Percentiles rank a stretch among this genome's conserved stretches.
Conservation (phyloP, 2,329 filamentous ascomycete genomes). For the Phyllosticta capitalensis region DNA sequence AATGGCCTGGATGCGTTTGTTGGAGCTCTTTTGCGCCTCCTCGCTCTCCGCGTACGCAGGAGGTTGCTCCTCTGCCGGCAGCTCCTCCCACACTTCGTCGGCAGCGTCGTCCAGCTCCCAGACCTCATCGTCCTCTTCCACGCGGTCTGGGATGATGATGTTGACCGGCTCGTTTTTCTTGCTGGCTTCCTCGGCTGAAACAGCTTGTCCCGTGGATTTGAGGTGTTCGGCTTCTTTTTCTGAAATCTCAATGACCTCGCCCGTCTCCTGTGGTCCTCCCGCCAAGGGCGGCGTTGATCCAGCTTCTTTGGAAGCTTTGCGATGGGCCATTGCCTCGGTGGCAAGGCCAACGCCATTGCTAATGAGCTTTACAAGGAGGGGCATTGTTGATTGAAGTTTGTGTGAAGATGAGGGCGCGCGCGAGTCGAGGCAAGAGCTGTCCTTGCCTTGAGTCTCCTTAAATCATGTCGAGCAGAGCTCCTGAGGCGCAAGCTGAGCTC, state of each 20-base stretch:
- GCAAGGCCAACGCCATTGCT: conserved; percentile 1
- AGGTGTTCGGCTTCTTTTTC: neutral
- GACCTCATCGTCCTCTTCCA: conserved; percentile 1
- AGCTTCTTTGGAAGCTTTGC: neutral
- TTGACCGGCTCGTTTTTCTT: neutral
- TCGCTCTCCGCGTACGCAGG: neutral
- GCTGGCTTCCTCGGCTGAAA: neutral
- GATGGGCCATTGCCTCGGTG: neutral
- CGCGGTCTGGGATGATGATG: neutral
- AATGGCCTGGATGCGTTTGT: neutral
- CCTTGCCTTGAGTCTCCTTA: neutral
- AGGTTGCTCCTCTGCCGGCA: neutral
- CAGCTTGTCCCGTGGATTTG: neutral
- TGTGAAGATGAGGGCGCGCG: neutral
- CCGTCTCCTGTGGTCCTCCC: neutral
- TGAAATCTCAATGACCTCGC: neutral
- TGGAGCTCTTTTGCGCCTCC: neutral
- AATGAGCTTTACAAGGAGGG: conserved; percentile 4
- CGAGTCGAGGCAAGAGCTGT: neutral
- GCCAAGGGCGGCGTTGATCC: neutral
- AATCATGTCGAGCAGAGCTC: neutral
- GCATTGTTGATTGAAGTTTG: neutral
- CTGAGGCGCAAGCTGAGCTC: neutral
- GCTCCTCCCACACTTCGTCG: neutral
- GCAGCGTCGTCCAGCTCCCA: conserved; percentile 7